phyloP scores from a whole-genome alignment of 192 early-diverging fungal genomes.

The Gonapodya prolifera region DNA sequence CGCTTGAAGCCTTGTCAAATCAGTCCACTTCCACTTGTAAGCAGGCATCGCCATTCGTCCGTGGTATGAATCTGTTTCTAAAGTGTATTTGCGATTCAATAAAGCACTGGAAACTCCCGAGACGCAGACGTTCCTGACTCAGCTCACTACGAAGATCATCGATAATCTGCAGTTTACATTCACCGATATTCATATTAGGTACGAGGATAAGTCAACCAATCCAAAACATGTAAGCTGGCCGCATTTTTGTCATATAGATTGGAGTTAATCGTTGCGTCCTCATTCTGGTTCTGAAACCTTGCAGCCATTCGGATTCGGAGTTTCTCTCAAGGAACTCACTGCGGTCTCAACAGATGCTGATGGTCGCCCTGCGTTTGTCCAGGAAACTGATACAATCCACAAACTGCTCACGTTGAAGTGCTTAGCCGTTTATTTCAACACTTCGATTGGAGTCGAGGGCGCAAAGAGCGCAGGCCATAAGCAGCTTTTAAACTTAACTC shows the following conservation, averaged over 20 bases:
- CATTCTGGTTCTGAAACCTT: not conserved
- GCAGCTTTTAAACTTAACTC: constrained; percentile 16
- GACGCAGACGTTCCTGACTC: constrained; percentile 65
- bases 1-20: constrained; percentile 32
- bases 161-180: constrained; percentile 95
- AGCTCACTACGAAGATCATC: constrained; percentile 83
- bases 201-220: constrained; percentile 76
- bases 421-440: not conserved
- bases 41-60: too few relatives aligned
- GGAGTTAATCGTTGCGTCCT: not conserved
- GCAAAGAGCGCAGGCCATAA: not conserved
- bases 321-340: constrained; percentile 80
- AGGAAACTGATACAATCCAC: constrained; percentile 64
- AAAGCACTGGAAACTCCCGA: not conserved
- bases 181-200: constrained; percentile 89
- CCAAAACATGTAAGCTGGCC: constrained; percentile 21
- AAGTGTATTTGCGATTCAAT: too few relatives aligned
- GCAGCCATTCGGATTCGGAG: constrained; percentile 74
- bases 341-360: constrained; percentile 78
- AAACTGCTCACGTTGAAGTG: constrained; percentile 49
- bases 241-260: not conserved
- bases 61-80: too few relatives aligned
- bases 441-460: not conserved
- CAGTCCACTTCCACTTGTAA: not conserved
- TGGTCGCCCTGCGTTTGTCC: constrained; percentile 71